A percentile compares a stretch with the other conserved stretches of the same genome.
Evolutionary conservation across 2,329 filamentous ascomycete species (phyloP).

Genomic region (Geosmithia flava): DNA sequence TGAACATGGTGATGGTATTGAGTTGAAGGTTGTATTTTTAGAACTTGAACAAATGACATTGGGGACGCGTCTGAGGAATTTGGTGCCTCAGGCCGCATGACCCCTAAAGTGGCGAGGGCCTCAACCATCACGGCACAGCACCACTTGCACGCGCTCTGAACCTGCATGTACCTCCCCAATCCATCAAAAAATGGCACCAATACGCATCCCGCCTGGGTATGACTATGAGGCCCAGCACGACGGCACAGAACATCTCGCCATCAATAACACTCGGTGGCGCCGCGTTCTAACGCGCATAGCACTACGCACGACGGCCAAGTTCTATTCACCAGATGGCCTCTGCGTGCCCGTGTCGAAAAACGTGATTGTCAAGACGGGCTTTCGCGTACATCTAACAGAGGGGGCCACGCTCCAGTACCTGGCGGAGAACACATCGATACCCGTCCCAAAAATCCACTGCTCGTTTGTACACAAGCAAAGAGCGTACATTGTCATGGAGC

Average conservation of each 20-base stretch:
- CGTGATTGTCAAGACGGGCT: slow-evolving; percentile 10
- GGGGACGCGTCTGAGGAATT: no score
- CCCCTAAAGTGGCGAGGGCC: no score
- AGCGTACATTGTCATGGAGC: slow-evolving; percentile 29
- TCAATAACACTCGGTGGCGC: slow-evolving; percentile 13
- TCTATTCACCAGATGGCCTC: slow-evolving; percentile 10
- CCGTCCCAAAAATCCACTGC: slow-evolving; percentile 28
- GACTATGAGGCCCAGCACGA: neutral
- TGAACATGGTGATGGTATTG: no score
- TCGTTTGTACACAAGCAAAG: slow-evolving; percentile 20
- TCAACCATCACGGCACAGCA: no score
- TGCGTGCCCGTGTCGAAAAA: slow-evolving; percentile 13
- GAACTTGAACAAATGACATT: no score
- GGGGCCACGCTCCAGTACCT: slow-evolving; percentile 22
- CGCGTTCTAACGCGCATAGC: slow-evolving; percentile 12
- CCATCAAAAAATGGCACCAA: no score
- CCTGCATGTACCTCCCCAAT: no score
- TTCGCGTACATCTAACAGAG: slow-evolving; percentile 4
- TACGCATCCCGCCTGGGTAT: no score
- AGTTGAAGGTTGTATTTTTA: no score
- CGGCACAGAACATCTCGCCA: slow-evolving; percentile 9
- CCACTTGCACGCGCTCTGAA: no score
- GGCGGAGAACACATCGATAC: slow-evolving; percentile 25
- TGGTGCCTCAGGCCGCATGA: no score
- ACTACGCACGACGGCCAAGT: slow-evolving; percentile 13